Conservation (phyloP, 352 stramenopile species). For the Pythium scleroteichum region DNA sequence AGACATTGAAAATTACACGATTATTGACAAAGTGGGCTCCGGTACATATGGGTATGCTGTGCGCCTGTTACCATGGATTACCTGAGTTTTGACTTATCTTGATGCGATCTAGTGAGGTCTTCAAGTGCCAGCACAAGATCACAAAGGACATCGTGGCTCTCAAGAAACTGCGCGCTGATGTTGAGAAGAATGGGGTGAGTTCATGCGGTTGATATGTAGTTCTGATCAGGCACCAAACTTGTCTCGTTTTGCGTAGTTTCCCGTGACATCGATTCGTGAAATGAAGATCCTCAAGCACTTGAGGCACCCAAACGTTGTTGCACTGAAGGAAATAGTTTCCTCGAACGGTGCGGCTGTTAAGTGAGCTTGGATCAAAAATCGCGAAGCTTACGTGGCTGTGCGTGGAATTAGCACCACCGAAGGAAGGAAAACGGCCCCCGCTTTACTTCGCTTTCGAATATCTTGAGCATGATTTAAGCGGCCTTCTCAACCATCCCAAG, state of each 20-base stretch:
- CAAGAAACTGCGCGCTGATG: constrained; percentile 83
- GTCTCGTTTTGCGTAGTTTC: constrained; percentile 72
- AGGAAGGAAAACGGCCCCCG: constrained; percentile 82
- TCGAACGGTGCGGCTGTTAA: constrained; percentile 47
- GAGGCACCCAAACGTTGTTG: constrained; percentile 94
- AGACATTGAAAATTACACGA: constrained; percentile 86
- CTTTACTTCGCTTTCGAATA: constrained; percentile 89
- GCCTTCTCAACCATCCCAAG: constrained; percentile 77
- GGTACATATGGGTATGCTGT: constrained; percentile 75
- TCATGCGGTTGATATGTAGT: background rate
- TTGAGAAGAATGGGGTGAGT: constrained; percentile 85
- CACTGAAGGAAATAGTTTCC: constrained; percentile 95
- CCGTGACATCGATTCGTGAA: constrained; percentile 95
- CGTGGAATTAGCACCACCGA: constrained; percentile 41
- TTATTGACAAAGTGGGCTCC: constrained; percentile 87
- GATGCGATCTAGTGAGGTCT: constrained; percentile 59
- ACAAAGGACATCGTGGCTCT: constrained; percentile 86
- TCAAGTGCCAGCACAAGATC: constrained; percentile 87
- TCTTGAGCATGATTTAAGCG: constrained; percentile 85
- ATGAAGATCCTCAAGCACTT: constrained; percentile 98
- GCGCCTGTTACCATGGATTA: background rate
- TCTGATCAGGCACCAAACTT: background rate
- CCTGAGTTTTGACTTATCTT: background rate
- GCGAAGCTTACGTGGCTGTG: constrained; percentile 9
- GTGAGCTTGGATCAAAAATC: background rate